Conservation (phyloP, 495 filamentous ascomycete species). For the Daldinia loculata region DNA sequence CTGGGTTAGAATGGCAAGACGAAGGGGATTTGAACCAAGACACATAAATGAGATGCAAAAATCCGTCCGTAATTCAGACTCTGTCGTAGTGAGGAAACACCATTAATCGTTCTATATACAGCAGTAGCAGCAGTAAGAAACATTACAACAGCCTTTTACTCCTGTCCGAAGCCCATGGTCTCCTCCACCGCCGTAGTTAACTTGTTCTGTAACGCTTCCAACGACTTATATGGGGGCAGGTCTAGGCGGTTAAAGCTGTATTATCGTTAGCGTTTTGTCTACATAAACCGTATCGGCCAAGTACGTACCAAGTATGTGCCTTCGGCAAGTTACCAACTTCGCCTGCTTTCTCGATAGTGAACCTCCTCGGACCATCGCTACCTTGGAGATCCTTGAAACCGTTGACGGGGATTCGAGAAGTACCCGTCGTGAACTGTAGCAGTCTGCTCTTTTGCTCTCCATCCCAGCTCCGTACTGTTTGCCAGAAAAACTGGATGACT, state of each 20-base stretch:
- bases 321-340: constrained; percentile 91
- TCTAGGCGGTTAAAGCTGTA: constrained; percentile 95
- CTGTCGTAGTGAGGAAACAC: constrained; percentile 24
- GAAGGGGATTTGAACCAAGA: constrained; percentile 2
- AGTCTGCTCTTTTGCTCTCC: constrained; percentile 97
- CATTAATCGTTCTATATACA: constrained; percentile 44
- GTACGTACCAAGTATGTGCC: constrained; percentile 93
- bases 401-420: constrained; percentile 97
- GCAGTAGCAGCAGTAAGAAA: constrained; percentile 10
- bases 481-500: constrained; percentile 98
- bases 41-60: constrained; percentile 33
- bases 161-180: constrained; percentile 98
- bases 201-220: constrained; percentile 85
- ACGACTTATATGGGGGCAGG: constrained; percentile 89
- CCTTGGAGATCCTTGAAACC: constrained; percentile 99
- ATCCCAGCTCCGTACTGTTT: constrained; percentile 94
- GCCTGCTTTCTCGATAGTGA: constrained; percentile 98
- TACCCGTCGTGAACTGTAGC: constrained; percentile 97
- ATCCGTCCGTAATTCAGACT: constrained; percentile 26
- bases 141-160: constrained; percentile 61
- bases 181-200: constrained; percentile 97
- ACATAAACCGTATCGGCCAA: background rate
- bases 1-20: background rate
- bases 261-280: constrained; percentile 46
- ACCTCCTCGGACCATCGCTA: constrained; percentile 91